These are phyloP conservation scores for Chiua virens DNA, from an alignment of 768 basidiomycete species.

Conservation along the genomic window DNA sequence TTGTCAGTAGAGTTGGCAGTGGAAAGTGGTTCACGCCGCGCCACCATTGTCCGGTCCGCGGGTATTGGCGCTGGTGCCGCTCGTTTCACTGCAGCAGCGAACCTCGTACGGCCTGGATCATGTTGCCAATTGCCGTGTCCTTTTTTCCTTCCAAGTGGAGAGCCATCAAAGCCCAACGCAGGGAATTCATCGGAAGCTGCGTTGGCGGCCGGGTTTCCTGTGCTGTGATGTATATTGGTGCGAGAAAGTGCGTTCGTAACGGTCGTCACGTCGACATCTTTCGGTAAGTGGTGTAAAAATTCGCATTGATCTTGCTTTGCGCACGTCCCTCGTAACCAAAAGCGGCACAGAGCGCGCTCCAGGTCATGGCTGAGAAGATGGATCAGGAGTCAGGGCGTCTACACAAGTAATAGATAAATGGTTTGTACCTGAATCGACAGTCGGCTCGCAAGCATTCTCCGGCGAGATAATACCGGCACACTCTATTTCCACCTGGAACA, in stretches of 20 bases:
- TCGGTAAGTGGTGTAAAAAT: conserved; percentile 89
- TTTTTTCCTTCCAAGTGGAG: conserved; percentile 40
- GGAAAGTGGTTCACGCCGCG: conserved; percentile 59
- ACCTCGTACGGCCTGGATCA: conserved; percentile 88
- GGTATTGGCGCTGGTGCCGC: conserved; percentile 32
- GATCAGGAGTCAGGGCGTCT: conserved; percentile 9
- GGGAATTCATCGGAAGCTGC: conserved; percentile 66
- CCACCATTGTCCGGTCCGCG: conserved; percentile 41
- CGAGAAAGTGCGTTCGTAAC: conserved; percentile 68
- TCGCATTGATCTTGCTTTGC: conserved; percentile 97
- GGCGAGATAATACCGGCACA: conserved; percentile 95
- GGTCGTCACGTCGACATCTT: conserved; percentile 76
- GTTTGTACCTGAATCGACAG: conserved; percentile 90
- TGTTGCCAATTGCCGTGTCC: conserved; percentile 47
- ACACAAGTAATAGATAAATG: not conserved
- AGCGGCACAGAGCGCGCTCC: conserved; percentile 91
- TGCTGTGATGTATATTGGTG: conserved; percentile 52
- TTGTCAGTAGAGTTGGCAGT: conserved; percentile 51
- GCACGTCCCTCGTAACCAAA: conserved; percentile 97
- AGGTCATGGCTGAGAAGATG: conserved; percentile 74
- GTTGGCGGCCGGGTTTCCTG: conserved; percentile 37
- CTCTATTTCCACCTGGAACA: conserved; percentile 57
- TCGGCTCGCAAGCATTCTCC: conserved; percentile 96
- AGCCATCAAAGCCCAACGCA: conserved; percentile 51
- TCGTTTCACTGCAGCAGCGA: conserved; percentile 89